These are phyloP conservation scores for Tolypocladium ovalisporum DNA, from an alignment of 2,329 filamentous ascomycete species.

Conservation along the genomic window DNA sequence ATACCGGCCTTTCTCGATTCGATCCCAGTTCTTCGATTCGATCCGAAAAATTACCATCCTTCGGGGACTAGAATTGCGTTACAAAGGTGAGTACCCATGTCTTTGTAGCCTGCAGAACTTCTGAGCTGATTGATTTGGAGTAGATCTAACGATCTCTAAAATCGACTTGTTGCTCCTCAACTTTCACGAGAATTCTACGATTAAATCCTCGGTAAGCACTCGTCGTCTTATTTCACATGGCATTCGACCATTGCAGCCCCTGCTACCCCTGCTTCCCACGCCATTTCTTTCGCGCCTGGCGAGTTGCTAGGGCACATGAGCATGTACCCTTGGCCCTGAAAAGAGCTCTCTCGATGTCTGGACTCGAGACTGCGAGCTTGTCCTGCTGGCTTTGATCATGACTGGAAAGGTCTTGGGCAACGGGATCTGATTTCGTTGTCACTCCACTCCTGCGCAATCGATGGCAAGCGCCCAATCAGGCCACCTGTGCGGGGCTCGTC, in stretches of 20 bases:
- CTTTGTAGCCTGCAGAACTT: neutral
- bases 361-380: neutral
- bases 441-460: neutral
- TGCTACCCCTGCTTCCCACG: neutral
- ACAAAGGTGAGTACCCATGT: neutral
- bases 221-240: no score
- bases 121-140: neutral
- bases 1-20: slow-evolving; percentile 23
- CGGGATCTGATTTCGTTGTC: neutral
- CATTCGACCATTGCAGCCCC: no score
- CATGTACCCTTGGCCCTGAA: neutral
- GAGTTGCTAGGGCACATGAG: neutral
- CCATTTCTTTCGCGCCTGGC: neutral
- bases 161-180: slow-evolving; percentile 6
- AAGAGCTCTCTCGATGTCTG: neutral
- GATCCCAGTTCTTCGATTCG: slow-evolving; percentile 15
- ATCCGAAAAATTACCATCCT: slow-evolving; percentile 16
- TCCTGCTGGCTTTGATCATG: neutral
- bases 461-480: neutral
- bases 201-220: neutral
- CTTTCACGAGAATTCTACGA: neutral
- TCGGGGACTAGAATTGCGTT: slow-evolving; percentile 10
- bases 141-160: slow-evolving; percentile 13
- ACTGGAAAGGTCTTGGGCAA: neutral
- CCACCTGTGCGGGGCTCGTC: neutral